phyloP scores from a whole-genome alignment of 208 protist genomes.

The Naegleria fowleri region DNA sequence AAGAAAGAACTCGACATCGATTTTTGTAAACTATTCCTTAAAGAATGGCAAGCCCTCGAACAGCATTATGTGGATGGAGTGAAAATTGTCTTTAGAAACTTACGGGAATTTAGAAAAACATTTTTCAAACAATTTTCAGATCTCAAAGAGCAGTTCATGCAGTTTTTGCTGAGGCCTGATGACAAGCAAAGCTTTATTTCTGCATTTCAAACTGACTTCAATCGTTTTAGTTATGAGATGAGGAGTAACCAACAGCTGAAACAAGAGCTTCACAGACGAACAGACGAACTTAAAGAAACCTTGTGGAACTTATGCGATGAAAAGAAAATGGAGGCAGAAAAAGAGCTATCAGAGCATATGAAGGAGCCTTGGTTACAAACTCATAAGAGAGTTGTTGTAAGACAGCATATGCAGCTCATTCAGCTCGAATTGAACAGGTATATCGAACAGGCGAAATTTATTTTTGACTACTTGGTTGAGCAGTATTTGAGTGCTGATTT shows the following conservation, averaged over 20 bases:
- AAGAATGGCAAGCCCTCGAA: not conserved
- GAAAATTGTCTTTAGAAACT: not conserved
- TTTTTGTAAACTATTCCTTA: not conserved
- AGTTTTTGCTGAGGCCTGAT: not conserved
- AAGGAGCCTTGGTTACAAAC: not conserved
- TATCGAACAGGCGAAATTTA: not conserved
- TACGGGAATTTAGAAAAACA: not conserved
- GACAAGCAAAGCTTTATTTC: not conserved
- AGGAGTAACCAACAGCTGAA: not conserved
- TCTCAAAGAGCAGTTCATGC: not conserved
- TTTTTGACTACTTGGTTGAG: not conserved
- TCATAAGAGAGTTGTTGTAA: not conserved
- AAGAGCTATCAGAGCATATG: not conserved
- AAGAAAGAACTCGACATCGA: not conserved
- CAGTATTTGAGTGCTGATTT: not conserved
- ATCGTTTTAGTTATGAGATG: not conserved
- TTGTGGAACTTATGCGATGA: not conserved
- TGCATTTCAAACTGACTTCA: not conserved
- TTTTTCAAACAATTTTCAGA: not conserved
- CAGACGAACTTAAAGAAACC: not conserved
- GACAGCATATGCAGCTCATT: not conserved
- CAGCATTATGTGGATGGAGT: not conserved
- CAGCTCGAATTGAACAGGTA: not conserved
- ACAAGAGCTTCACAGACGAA: not conserved
- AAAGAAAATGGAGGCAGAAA: not conserved